These are phyloP conservation scores for Colletotrichum orbiculare DNA, from an alignment of 2,329 filamentous ascomycete species.

Conservation along the genomic window DNA sequence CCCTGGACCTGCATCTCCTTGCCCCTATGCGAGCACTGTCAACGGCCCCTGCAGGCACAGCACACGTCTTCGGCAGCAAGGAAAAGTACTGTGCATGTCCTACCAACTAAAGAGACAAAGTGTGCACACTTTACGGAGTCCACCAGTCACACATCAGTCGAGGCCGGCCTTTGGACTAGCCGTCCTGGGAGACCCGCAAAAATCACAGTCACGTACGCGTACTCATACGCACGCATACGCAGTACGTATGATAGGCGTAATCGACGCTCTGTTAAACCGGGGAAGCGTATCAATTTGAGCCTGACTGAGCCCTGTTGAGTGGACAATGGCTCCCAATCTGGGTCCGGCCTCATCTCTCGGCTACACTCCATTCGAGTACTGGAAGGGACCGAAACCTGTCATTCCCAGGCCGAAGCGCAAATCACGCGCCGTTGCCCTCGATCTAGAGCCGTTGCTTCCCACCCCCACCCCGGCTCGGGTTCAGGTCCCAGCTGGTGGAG, in stretches of 20 bases:
- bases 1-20: conserved; percentile 2
- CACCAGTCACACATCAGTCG: background rate
- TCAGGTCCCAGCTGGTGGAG: too few species aligned
- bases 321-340: conserved; percentile 32
- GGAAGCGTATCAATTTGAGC: conserved; percentile 29
- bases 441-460: conserved; percentile 30
- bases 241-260: conserved; percentile 32
- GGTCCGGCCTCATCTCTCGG: conserved; percentile 36
- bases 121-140: too few species aligned
- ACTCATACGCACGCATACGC: conserved; percentile 30
- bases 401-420: conserved; percentile 25
- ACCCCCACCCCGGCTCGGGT: conserved; percentile 15
- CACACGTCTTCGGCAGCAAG: too few species aligned
- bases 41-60: conserved; percentile 13
- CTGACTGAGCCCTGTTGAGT: too few species aligned
- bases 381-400: conserved; percentile 40
- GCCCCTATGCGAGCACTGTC: conserved; percentile 18
- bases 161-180: conserved; percentile 9
- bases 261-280: conserved; percentile 28
- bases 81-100: too few species aligned
- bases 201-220: background rate
- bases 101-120: too few species aligned
- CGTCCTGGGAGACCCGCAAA: conserved; percentile 8
- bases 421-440: conserved; percentile 23
- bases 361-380: conserved; percentile 42